A percentile compares a stretch with the other conserved stretches of the same genome.
These are phyloP conservation scores for Oryza meridionalis DNA, from an alignment of 176 grass and related monocot species.

Conservation along the genomic window DNA sequence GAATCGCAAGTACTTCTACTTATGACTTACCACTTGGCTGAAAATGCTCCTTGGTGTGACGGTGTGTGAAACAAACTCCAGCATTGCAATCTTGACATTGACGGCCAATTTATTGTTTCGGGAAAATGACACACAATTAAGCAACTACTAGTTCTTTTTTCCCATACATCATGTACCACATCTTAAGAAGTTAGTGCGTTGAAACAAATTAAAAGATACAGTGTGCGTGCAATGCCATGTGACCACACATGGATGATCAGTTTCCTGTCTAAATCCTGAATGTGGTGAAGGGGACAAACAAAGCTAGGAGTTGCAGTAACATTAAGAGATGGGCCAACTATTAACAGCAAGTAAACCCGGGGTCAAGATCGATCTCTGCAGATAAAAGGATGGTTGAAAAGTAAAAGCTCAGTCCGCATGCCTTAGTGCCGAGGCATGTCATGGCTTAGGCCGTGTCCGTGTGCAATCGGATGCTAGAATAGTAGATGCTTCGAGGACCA, in stretches of 20 bases:
- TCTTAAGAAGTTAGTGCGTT: background rate
- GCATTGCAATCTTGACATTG: background rate
- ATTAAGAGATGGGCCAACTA: background rate
- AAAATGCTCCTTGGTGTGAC: background rate
- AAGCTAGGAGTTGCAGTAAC: background rate
- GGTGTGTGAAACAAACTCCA: background rate
- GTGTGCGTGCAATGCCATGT: constrained; percentile 14
- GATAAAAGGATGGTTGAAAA: background rate
- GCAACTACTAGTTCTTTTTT: too few relatives aligned
- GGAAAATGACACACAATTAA: background rate
- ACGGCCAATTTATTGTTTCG: background rate
- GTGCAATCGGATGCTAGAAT: background rate
- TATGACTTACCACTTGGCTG: background rate
- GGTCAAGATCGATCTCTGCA: too few relatives aligned
- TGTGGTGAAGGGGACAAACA: background rate
- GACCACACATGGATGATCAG: background rate
- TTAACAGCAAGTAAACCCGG: background rate
- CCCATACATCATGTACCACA: too few relatives aligned
- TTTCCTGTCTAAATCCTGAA: background rate
- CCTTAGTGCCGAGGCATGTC: background rate
- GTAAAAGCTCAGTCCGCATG: background rate
- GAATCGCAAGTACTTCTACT: background rate
- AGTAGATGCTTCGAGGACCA: too few relatives aligned
- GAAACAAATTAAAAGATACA: background rate
- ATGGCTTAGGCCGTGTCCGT: background rate